Evolutionary conservation across 306 rosid genomes (phyloP).

Genomic region (Cucurbita pepo): DNA sequence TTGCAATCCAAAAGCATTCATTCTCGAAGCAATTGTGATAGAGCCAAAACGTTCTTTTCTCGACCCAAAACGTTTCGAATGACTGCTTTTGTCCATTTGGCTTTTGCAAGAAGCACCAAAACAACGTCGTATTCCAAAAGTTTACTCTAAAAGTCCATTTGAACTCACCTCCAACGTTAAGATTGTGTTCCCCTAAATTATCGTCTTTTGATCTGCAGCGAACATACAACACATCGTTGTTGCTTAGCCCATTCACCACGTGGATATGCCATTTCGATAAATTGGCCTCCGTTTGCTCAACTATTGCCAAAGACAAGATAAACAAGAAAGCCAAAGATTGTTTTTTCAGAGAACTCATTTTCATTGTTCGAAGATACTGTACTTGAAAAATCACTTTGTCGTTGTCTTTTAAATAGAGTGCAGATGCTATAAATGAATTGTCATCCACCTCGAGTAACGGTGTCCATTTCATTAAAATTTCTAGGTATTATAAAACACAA

Average conservation of each 20-base stretch:
- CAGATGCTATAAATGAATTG: no score
- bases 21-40: not conserved
- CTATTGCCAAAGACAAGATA: no score
- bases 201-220: not conserved
- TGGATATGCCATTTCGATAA: not conserved
- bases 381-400: no score
- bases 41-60: not conserved
- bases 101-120: not conserved
- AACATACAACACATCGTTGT: not conserved
- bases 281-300: no score
- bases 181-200: not conserved
- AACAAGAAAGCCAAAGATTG: no score
- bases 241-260: not conserved
- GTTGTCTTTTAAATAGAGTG: no score
- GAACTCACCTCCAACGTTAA: not conserved
- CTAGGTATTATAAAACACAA: no score
- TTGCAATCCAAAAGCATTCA: conserved; percentile 3
- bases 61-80: conserved; percentile 1
- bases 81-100: not conserved
- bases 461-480: no score
- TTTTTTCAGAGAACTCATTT: no score
- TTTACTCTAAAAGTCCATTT: not conserved
- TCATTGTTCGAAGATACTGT: no score
- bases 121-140: not conserved
- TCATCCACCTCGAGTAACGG: no score